Base-by-base conservation (phyloP, 1,139 yeast species). In the Saccharomyces hybrid region DNA sequence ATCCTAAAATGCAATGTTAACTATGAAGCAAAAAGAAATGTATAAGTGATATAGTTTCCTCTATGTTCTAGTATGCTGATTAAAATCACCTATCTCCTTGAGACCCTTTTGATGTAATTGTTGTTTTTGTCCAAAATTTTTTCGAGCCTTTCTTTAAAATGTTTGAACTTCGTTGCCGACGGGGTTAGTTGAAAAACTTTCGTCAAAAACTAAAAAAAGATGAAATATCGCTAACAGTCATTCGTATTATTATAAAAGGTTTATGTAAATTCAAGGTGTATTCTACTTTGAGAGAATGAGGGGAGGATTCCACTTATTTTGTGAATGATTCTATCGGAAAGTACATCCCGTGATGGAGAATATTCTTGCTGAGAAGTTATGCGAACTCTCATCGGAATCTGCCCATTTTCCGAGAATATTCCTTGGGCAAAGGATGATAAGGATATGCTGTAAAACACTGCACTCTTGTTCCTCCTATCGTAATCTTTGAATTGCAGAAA, bases 401-500 rank as follows among this genome's bases (percentile, higher is more conserved):
- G 5, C 32, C 51, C 28, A 14, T 54, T 54, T 28, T 51, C 24
- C 14, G 44, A 38, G 24, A 38, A 38, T 19, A 38, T 12, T 3
- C 44, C 44, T n/a, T 38, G 44, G 19, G 44, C 26, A 38, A 38
- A 38, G 2, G 44, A 38, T 16, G 19, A 24, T 19, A 55, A 19
- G n/a, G 54, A 21, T 12, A 59, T 27, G 3, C 47, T 16, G 48
- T 52, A 58, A n/a, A 42, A 27, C 11, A 52, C 47, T 32, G 52
- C 57, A 24, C 31, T 50, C 26, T 55, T 48, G 9, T 56, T 51
- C n/a, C 47, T 52, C 4, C 52, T 46, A 26, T 62, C 61, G 19
- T 52, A 60, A 42, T 63, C 65, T 29, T 49, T 52, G 7, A 62
- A 27, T 32, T 53, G 50, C 8, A 62, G 11, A 8, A 47, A 29